phyloP scores from a whole-genome alignment of 2,329 filamentous ascomycete genomes.

The Cadophora malorum region DNA sequence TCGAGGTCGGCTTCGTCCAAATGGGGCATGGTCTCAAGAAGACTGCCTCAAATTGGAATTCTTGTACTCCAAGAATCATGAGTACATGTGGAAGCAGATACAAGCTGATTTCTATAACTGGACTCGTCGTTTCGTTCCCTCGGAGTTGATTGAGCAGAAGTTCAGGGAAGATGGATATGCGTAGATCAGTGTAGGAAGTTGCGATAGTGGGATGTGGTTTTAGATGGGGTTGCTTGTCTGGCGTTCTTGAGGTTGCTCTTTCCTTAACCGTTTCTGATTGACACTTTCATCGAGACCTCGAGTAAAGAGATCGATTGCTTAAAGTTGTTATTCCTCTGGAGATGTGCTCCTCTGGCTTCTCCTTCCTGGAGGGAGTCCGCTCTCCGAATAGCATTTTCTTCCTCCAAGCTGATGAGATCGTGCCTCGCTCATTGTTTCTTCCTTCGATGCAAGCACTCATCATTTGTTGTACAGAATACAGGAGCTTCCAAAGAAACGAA shows the following conservation, averaged over 20 bases:
- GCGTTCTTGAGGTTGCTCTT: neutral
- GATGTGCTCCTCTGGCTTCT: too few species aligned
- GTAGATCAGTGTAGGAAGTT: neutral
- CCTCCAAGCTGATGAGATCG: neutral
- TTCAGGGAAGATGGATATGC: conserved; percentile 39
- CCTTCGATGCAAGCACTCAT: neutral
- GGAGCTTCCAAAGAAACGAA: neutral
- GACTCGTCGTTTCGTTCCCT: conserved; percentile 43
- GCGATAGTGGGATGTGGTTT: neutral
- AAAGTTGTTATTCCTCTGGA: too few species aligned
- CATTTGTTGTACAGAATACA: neutral
- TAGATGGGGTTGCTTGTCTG: neutral
- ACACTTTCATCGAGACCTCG: neutral
- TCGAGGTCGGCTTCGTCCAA: conserved; percentile 29
- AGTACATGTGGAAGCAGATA: conserved; percentile 43
- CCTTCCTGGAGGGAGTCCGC: too few species aligned
- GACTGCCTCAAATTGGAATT: conserved; percentile 43
- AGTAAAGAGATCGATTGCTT: neutral
- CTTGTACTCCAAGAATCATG: conserved; percentile 36
- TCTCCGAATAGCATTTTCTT: too few species aligned
- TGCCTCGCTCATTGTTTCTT: neutral
- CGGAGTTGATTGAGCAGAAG: conserved; percentile 43
- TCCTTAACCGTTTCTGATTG: neutral
- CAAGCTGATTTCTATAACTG: conserved; percentile 45
- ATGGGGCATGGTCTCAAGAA: conserved; percentile 39